Conservation (phyloP, 208 protist species). For the Wallacemonas sp. region DNA sequence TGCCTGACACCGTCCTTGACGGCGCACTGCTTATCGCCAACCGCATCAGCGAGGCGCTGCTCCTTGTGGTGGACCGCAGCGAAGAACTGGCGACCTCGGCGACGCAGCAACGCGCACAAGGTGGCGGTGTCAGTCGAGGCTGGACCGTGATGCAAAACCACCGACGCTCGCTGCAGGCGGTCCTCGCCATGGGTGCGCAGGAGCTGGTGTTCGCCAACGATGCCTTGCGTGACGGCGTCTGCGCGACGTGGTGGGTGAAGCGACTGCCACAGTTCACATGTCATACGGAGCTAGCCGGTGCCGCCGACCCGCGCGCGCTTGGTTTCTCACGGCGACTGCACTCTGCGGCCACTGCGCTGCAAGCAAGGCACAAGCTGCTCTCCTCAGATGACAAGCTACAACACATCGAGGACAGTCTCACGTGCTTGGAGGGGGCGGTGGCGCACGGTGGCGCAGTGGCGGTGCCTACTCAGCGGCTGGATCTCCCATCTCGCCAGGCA, state of each 20-base stretch:
- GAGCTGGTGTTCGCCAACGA: constrained; percentile 20
- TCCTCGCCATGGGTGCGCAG: constrained; percentile 17
- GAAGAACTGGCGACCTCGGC: background rate
- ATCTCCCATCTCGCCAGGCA: background rate
- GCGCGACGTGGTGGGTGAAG: constrained; percentile 19
- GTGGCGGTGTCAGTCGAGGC: background rate
- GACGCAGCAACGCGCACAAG: background rate
- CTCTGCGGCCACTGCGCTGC: background rate
- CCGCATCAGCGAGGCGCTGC: constrained; percentile 4
- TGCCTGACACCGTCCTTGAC: constrained; percentile 22
- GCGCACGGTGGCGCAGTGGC: background rate
- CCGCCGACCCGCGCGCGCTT: background rate
- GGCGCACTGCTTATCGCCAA: constrained; percentile 7
- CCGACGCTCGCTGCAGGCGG: background rate
- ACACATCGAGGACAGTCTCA: background rate
- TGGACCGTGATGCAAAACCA: background rate
- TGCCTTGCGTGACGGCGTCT: constrained; percentile 12
- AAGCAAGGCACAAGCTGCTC: background rate
- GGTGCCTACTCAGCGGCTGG: background rate
- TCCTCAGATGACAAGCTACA: background rate
- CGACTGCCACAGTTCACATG: background rate
- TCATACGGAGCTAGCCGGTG: background rate
- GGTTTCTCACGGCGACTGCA: background rate
- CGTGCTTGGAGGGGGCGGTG: background rate
- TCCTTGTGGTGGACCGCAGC: constrained; percentile 11